These are phyloP conservation scores for Batkoa obscura DNA, from an alignment of 371 early-diverging fungal genomes.

Conservation along the genomic window DNA sequence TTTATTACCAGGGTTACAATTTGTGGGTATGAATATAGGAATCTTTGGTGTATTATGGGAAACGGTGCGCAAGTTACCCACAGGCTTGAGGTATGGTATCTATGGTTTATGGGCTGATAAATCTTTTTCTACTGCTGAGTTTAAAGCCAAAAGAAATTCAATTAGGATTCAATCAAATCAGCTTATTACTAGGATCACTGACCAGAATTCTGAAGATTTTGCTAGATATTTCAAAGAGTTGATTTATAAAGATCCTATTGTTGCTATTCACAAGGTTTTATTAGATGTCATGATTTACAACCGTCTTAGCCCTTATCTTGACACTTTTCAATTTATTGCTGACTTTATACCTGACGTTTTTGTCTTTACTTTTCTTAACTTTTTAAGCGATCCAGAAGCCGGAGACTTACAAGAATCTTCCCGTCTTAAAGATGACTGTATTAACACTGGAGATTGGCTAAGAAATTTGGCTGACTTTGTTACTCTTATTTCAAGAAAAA, in stretches of 20 bases:
- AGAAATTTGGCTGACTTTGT: constrained; percentile 45
- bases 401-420: neutral
- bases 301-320: neutral
- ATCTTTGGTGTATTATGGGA: neutral
- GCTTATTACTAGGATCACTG: too few relatives aligned
- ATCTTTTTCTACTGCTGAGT: too few relatives aligned
- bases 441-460: constrained; percentile 23
- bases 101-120: neutral
- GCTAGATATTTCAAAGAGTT: neutral
- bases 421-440: constrained; percentile 11
- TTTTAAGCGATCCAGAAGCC: neutral
- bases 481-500: constrained; percentile 48
- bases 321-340: neutral
- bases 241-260: neutral
- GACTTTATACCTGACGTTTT: neutral
- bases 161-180: too few relatives aligned
- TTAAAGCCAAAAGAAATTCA: too few relatives aligned
- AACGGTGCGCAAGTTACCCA: neutral
- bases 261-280: neutral
- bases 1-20: constrained; percentile 6
- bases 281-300: neutral
- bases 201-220: neutral
- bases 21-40: neutral
- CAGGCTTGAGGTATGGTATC: neutral
- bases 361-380: neutral